Evolutionary conservation across 768 basidiomycete genomes (phyloP).

Genomic region (Collybiopsis luxurians): DNA sequence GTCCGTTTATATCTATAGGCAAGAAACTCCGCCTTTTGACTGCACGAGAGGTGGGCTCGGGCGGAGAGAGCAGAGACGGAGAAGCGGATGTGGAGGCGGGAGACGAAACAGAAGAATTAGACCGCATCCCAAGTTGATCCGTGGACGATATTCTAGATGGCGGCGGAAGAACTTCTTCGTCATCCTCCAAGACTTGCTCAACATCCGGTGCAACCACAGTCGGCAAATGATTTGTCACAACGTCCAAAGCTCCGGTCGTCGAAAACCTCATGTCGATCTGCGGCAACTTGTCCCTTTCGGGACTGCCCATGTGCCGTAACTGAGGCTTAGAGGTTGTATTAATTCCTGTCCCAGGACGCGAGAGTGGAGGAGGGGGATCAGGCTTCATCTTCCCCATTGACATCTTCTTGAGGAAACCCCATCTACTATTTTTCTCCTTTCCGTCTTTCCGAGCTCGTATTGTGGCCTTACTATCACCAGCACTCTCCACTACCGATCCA

Average conservation of each 20-base stretch:
- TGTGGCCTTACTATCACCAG: conserved; percentile 19
- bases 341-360: conserved; percentile 10
- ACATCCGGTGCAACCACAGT: conserved; percentile 6
- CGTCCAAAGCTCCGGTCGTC: conserved; percentile 61
- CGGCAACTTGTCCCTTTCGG: conserved; percentile 43
- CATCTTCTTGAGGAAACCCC: conserved; percentile 99
- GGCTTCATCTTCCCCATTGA: conserved; percentile 89
- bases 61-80: conserved; percentile 39
- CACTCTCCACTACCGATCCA: conserved; percentile 13
- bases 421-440: conserved; percentile 71
- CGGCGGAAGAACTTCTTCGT: background rate
- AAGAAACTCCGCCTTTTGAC: conserved; percentile 87
- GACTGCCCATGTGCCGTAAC: conserved; percentile 12
- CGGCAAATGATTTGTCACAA: conserved; percentile 33
- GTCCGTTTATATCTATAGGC: conserved; percentile 61
- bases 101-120: background rate
- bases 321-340: conserved; percentile 8
- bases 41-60: conserved; percentile 45
- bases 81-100: conserved; percentile 15
- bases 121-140: conserved; percentile 22
- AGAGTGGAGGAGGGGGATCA: conserved; percentile 52
- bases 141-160: conserved; percentile 16
- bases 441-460: conserved; percentile 30
- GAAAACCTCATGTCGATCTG: conserved; percentile 73
- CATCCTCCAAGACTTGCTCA: conserved; percentile 1